phyloP scores from a whole-genome alignment of 176 grass and related monocot species.

The Bonia amplexicaulis region DNA sequence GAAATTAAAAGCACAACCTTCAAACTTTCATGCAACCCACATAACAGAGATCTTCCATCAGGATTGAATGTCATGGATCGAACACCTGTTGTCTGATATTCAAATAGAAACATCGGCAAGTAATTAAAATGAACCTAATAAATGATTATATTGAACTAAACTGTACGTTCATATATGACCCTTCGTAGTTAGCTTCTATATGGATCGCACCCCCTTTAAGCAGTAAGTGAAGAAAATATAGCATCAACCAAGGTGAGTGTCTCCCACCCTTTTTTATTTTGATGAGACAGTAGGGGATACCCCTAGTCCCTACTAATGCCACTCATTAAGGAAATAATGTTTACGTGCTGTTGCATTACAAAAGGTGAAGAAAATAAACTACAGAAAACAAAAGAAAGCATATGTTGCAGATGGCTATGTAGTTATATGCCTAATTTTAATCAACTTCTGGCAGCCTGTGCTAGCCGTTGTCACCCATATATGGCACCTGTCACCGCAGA shows the following conservation, averaged over 20 bases:
- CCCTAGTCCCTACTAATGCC: neutral
- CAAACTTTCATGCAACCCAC: constrained; percentile 90
- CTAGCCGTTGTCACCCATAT: neutral
- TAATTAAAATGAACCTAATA: constrained; percentile 13
- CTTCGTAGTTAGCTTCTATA: neutral
- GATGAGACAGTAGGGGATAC: neutral
- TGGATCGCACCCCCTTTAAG: neutral
- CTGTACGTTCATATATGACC: neutral
- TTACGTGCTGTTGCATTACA: neutral
- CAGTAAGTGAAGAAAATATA: neutral
- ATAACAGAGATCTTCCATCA: constrained; percentile 85
- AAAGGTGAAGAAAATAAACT: constrained; percentile 5
- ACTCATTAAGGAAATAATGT: neutral
- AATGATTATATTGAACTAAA: neutral
- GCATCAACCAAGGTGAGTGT: neutral
- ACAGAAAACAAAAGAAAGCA: neutral
- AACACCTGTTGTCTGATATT: constrained; percentile 77
- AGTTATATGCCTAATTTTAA: neutral
- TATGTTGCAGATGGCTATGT: neutral
- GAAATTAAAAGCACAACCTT: constrained; percentile 56
- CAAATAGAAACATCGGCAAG: constrained; percentile 4
- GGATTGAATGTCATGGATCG: constrained; percentile 98
- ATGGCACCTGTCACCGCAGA: neutral
- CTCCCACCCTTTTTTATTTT: neutral
- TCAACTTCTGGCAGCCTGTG: neutral